phyloP scores from a whole-genome alignment of 2,329 filamentous ascomycete genomes.

The Aspergillus fumigatus region DNA sequence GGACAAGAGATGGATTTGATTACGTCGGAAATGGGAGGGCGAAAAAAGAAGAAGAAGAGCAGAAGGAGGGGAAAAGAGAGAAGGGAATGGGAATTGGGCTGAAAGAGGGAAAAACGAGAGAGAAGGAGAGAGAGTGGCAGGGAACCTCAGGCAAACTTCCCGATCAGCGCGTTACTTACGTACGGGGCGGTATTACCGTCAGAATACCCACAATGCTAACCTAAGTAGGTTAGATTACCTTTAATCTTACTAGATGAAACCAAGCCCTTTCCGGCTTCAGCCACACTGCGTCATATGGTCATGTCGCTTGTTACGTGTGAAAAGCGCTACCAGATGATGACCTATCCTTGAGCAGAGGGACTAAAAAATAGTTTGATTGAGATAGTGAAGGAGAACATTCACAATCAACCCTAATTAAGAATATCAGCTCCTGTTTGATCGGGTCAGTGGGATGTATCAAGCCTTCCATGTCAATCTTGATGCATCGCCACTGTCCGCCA shows the following conservation, averaged over 20 bases:
- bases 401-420: background rate
- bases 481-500: background rate
- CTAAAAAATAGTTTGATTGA: background rate
- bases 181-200: background rate
- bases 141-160: background rate
- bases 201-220: background rate
- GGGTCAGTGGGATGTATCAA: background rate
- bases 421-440: background rate
- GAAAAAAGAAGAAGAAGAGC: slow-evolving; percentile 25
- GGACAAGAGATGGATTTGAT: slow-evolving; percentile 6
- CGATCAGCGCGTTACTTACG: background rate
- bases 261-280: background rate
- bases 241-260: background rate
- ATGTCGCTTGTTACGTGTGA: background rate
- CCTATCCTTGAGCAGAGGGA: background rate
- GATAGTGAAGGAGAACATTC: background rate
- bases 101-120: slow-evolving; percentile 10
- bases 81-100: slow-evolving; percentile 13
- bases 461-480: background rate
- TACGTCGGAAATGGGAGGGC: slow-evolving; percentile 31
- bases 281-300: background rate
- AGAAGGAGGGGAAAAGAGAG: slow-evolving; percentile 18
- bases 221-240: background rate
- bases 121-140: slow-evolving; percentile 3
- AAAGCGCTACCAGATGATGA: background rate